A percentile compares a stretch with the other conserved stretches of the same genome.
These are phyloP conservation scores for Hydrangea macrophylla DNA, from an alignment of 148 eudicot genomes.

Conservation along the genomic window DNA sequence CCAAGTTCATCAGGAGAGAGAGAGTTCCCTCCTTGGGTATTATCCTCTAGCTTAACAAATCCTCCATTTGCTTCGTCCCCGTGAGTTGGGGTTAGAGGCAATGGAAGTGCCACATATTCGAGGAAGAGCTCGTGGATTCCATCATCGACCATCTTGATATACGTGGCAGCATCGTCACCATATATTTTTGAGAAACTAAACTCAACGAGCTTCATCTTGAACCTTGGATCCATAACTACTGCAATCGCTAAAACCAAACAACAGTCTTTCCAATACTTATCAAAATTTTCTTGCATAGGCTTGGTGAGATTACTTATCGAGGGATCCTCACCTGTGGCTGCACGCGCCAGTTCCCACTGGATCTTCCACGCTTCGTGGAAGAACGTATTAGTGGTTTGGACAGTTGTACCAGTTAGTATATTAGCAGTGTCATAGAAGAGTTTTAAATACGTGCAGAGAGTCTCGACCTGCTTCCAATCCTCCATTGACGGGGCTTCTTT, in stretches of 20 bases:
- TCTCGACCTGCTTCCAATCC: conserved; percentile 69
- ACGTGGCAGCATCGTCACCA: conserved; percentile 58
- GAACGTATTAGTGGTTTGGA: conserved; percentile 58
- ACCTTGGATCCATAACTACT: conserved; percentile 88
- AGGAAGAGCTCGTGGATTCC: conserved; percentile 84
- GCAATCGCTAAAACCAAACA: conserved; percentile 71
- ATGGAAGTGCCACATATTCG: conserved; percentile 60
- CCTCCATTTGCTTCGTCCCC: conserved; percentile 39
- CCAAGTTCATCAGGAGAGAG: conserved; percentile 49
- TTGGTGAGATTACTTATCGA: conserved; percentile 48
- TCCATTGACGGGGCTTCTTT: conserved; percentile 60
- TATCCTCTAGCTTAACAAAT: conserved; percentile 43
- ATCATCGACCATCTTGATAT: conserved; percentile 61
- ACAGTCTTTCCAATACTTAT: conserved; percentile 69
- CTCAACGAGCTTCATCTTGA: conserved; percentile 92
- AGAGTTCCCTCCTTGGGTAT: conserved; percentile 28
- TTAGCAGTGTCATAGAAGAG: conserved; percentile 64
- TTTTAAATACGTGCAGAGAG: conserved; percentile 55
- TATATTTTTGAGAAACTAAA: conserved; percentile 84
- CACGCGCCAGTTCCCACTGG: conserved; percentile 75
- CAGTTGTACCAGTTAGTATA: conserved; percentile 36
- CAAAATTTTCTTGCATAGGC: conserved; percentile 67
- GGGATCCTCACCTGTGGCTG: conserved; percentile 60
- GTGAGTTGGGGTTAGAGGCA: conserved; percentile 38
- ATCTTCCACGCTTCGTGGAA: conserved; percentile 95